A percentile compares a stretch with the other conserved stretches of the same genome.
Conservation (phyloP, 768 basidiomycete genomes). For the Suillus subluteus region DNA sequence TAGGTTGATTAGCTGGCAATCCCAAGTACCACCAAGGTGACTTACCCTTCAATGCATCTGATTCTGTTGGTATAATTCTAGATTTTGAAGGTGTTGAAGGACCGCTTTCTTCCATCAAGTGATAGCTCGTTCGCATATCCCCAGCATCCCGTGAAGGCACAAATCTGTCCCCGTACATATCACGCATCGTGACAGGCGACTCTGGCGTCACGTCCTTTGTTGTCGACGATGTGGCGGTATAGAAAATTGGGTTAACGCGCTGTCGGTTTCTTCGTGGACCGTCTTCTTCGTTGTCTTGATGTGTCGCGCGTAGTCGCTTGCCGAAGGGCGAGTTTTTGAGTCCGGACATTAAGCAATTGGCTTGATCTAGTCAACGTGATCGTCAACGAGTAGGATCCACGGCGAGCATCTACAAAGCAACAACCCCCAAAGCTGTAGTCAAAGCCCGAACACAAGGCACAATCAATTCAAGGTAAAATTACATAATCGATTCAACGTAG, state of each 20-base stretch:
- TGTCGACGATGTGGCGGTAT: slow-evolving; percentile 40
- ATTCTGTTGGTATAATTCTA: slow-evolving; percentile 67
- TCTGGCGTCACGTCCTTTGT: slow-evolving; percentile 58
- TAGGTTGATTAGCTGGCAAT: neutral
- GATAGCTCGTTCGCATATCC: slow-evolving; percentile 65
- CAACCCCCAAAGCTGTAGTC: slow-evolving; percentile 4
- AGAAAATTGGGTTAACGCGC: slow-evolving; percentile 59
- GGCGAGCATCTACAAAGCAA: neutral
- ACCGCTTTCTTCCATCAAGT: slow-evolving; percentile 57
- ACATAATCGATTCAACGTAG: neutral
- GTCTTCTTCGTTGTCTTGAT: slow-evolving; percentile 60
- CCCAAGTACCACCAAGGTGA: slow-evolving; percentile 2
- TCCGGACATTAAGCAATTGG: slow-evolving; percentile 55
- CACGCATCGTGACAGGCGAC: slow-evolving; percentile 40
- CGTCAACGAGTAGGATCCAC: neutral
- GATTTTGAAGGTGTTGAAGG: slow-evolving; percentile 63
- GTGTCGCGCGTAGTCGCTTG: slow-evolving; percentile 76
- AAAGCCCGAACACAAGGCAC: neutral
- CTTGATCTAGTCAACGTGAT: slow-evolving; percentile 1
- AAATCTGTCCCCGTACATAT: slow-evolving; percentile 58
- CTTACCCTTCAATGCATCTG: slow-evolving; percentile 76
- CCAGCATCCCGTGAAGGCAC: slow-evolving; percentile 62
- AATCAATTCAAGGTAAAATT: neutral
- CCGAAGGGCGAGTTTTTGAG: slow-evolving; percentile 87
- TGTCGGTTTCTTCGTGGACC: slow-evolving; percentile 55